Conservation (phyloP, 345 rosid genomes). For the Euclidium syriacum region DNA sequence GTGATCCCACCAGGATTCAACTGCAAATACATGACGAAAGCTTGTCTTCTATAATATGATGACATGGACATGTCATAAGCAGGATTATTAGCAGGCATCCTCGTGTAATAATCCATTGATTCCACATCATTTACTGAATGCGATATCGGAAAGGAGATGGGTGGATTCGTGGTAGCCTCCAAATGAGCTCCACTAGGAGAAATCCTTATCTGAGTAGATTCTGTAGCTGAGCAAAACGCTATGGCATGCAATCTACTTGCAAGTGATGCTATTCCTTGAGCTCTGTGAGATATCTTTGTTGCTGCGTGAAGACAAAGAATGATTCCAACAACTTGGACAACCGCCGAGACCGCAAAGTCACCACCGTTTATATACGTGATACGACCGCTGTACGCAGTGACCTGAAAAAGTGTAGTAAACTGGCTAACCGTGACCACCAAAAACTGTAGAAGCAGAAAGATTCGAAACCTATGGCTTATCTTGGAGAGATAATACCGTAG, state of each 20-base stretch:
- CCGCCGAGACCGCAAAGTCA: conserved; percentile 78
- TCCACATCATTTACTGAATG: conserved; percentile 83
- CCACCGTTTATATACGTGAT: conserved; percentile 71
- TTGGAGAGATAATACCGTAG: conserved; percentile 74
- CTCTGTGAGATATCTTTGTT: conserved; percentile 84
- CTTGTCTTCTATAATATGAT: conserved; percentile 72
- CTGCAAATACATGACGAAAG: conserved; percentile 80
- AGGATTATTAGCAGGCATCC: conserved; percentile 55
- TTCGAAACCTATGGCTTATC: conserved; percentile 94
- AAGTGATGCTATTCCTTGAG: conserved; percentile 64
- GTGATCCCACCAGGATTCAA: conserved; percentile 91
- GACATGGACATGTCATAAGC: conserved; percentile 65
- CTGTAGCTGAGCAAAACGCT: conserved; percentile 52
- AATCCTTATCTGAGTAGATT: conserved; percentile 42
- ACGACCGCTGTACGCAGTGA: conserved; percentile 59
- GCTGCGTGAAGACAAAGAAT: conserved; percentile 82
- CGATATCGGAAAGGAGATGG: conserved; percentile 29
- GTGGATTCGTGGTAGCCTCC: conserved; percentile 32
- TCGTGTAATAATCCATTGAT: conserved; percentile 55
- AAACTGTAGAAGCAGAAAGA: conserved; percentile 75
- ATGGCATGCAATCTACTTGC: conserved; percentile 90
- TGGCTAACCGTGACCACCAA: conserved; percentile 73
- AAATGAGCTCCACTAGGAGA: conserved; percentile 47
- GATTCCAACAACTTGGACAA: conserved; percentile 83
- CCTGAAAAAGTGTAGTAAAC: conserved; percentile 65